A percentile compares a stretch with the other conserved stretches of the same genome.
These are phyloP conservation scores for Lasiosphaeris hirsuta DNA, from an alignment of 495 filamentous ascomycete genomes.

Conservation along the genomic window DNA sequence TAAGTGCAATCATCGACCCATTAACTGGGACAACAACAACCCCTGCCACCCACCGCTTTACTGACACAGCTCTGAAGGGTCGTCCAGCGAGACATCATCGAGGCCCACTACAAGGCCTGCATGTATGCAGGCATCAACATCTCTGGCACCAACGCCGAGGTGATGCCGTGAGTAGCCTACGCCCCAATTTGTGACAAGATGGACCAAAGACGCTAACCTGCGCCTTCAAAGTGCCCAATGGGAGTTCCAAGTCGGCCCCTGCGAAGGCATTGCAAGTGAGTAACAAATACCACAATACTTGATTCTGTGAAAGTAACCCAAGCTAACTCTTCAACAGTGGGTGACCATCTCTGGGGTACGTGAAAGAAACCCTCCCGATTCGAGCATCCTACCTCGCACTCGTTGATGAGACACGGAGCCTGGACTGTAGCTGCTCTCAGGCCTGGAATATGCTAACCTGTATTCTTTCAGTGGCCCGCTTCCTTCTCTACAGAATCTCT, in stretches of 20 bases:
- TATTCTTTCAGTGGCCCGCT: slow-evolving; percentile 65
- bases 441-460: too few relatives aligned
- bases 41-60: too few relatives aligned
- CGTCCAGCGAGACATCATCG: slow-evolving; percentile 96
- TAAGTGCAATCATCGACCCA: too few relatives aligned
- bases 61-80: slow-evolving; percentile 44
- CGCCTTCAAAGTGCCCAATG: slow-evolving; percentile 62
- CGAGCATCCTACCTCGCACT: too few relatives aligned
- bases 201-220: too few relatives aligned
- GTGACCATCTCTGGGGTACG: slow-evolving; percentile 83
- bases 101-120: slow-evolving; percentile 98
- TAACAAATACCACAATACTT: background rate
- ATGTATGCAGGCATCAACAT: slow-evolving; percentile 88
- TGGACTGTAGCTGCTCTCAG: too few relatives aligned
- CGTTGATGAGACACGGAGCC: too few relatives aligned
- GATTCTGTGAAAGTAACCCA: background rate
- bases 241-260: slow-evolving; percentile 99
- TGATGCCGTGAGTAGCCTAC: slow-evolving; percentile 49
- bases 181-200: too few relatives aligned
- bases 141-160: slow-evolving; percentile 98
- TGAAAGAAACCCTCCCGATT: too few relatives aligned
- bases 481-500: slow-evolving; percentile 91
- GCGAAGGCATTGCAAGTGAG: slow-evolving; percentile 70
- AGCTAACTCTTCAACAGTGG: slow-evolving; percentile 52
- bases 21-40: too few relatives aligned